phyloP scores from a whole-genome alignment of 192 early-diverging fungal genomes.

The Geranomyces variabilis region DNA sequence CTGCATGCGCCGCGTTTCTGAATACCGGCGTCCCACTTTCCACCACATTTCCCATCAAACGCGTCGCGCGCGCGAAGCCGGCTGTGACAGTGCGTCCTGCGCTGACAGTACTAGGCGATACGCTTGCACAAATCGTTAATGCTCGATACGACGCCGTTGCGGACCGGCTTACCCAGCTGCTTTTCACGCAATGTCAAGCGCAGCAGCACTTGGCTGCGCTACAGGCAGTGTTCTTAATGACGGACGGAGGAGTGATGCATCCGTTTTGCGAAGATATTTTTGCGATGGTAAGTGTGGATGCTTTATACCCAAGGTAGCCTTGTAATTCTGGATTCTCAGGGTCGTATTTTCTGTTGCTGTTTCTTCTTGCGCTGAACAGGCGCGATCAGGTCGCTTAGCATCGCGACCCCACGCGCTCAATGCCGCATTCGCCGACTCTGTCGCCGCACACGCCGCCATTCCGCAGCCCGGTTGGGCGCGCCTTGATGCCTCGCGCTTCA shows the following conservation, averaged over 20 bases:
- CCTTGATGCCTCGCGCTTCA: neutral
- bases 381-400: neutral
- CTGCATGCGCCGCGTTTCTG: neutral
- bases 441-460: neutral
- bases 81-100: too few species aligned
- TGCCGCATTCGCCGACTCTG: conserved; percentile 14
- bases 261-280: conserved; percentile 21
- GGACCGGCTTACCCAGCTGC: conserved; percentile 5
- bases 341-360: neutral
- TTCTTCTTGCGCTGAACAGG: neutral
- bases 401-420: conserved; percentile 20
- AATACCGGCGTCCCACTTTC: neutral
- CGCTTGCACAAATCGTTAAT: neutral
- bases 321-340: neutral
- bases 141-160: neutral
- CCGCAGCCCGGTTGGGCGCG: neutral
- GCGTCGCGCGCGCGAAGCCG: too few species aligned
- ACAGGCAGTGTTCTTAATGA: conserved; percentile 27
- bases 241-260: conserved; percentile 32
- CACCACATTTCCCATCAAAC: too few species aligned
- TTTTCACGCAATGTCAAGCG: conserved; percentile 9
- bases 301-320: neutral
- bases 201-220: conserved; percentile 20
- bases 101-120: neutral
- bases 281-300: conserved; percentile 18